These are phyloP conservation scores for Penicillium antarcticum DNA, from an alignment of 495 filamentous ascomycete genomes.

Conservation along the genomic window DNA sequence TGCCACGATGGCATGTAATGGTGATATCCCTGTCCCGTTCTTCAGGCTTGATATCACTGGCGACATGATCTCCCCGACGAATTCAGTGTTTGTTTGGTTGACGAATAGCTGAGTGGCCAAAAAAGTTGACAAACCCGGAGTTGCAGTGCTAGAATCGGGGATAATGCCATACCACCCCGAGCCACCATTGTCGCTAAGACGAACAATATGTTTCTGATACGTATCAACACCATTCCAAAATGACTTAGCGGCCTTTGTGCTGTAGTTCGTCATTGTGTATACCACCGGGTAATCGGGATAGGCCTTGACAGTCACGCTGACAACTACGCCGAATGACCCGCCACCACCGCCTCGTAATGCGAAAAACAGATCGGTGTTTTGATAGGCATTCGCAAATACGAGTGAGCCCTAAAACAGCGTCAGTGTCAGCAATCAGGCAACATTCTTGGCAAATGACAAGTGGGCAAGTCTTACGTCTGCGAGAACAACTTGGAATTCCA, in stretches of 20 bases:
- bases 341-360: constrained; percentile 51
- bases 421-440: background rate
- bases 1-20: background rate
- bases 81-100: constrained; percentile 1
- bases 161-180: background rate
- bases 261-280: background rate
- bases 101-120: background rate
- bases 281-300: constrained; percentile 15
- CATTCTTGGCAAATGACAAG: background rate
- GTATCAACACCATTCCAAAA: background rate
- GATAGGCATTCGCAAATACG: constrained; percentile 33
- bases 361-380: constrained; percentile 44
- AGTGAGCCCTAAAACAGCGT: constrained; percentile 33
- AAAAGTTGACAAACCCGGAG: background rate
- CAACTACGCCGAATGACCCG: constrained; percentile 46
- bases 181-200: background rate
- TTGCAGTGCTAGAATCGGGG: background rate
- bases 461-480: constrained; percentile 22
- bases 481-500: constrained; percentile 33
- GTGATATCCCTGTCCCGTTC: background rate
- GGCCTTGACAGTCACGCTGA: constrained; percentile 36
- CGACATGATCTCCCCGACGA: background rate
- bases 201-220: background rate
- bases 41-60: background rate
- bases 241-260: background rate